Evolutionary conservation across 257 asterid species (phyloP).

Genomic region (Ophiorrhiza pumila): DNA sequence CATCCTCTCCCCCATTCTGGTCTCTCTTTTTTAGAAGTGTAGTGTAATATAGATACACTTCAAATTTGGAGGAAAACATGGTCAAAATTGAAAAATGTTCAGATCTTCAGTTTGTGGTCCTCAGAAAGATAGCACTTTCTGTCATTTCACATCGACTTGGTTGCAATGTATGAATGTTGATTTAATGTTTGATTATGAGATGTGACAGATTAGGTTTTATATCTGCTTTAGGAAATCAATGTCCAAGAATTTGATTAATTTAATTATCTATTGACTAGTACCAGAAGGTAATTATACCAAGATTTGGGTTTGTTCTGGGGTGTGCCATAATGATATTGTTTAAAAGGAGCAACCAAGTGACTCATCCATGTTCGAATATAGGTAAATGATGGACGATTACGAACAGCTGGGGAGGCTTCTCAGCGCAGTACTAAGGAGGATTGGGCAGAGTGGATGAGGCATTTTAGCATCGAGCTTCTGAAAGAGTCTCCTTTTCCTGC

Average conservation of each 20-base stretch:
- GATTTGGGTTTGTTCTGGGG: background rate
- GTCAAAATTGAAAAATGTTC: background rate
- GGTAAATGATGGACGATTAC: constrained; percentile 87
- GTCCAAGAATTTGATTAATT: constrained; percentile 6
- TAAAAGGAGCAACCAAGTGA: background rate
- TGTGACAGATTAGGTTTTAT: background rate
- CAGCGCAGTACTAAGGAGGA: constrained; percentile 98
- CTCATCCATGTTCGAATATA: constrained; percentile 25
- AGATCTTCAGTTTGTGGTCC: background rate
- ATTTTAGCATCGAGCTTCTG: constrained; percentile 93
- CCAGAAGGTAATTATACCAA: background rate
- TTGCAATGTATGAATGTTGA: background rate
- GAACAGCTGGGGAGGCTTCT: constrained; percentile 98
- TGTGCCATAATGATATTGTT: background rate
- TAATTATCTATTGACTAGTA: background rate
- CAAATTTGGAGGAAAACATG: background rate
- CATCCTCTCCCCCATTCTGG: too few relatives aligned
- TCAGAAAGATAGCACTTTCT: background rate
- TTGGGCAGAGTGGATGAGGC: constrained; percentile 99
- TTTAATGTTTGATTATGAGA: too few relatives aligned
- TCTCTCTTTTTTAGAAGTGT: background rate
- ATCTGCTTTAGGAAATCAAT: background rate
- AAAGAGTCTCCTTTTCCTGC: constrained; percentile 99
- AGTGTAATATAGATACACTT: background rate
- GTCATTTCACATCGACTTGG: background rate